A percentile compares a stretch with the other conserved stretches of the same genome.
phyloP scores from a whole-genome alignment of 2,329 filamentous ascomycete genomes.

The Paecilomyces sp. region DNA sequence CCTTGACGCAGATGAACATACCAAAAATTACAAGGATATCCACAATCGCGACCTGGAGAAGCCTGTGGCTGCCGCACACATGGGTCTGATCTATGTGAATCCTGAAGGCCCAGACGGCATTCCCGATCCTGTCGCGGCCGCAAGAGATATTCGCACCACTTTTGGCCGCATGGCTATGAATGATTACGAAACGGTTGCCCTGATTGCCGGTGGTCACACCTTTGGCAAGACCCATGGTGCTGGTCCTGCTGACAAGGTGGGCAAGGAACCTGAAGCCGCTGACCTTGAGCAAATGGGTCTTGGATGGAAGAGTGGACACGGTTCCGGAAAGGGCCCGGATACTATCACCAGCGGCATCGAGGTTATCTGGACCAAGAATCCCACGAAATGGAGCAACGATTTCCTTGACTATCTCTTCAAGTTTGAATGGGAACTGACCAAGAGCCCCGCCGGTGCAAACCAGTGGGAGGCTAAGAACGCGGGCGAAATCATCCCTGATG shows the following conservation, averaged over 20 bases:
- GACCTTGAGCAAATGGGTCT: slow-evolving; percentile 60
- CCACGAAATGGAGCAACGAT: slow-evolving; percentile 67
- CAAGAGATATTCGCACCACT: slow-evolving; percentile 64
- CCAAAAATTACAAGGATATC: slow-evolving; percentile 36
- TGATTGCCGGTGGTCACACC: slow-evolving; percentile 71
- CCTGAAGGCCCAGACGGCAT: slow-evolving; percentile 68
- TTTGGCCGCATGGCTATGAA: slow-evolving; percentile 79
- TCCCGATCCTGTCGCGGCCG: slow-evolving; percentile 63
- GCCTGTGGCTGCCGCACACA: slow-evolving; percentile 61
- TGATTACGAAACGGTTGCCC: slow-evolving; percentile 71
- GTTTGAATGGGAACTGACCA: slow-evolving; percentile 69
- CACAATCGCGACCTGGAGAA: slow-evolving; percentile 59
- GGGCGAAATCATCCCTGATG: slow-evolving; percentile 61
- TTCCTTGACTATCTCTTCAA: slow-evolving; percentile 72
- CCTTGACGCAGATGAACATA: slow-evolving; percentile 34
- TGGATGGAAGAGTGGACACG: slow-evolving; percentile 62
- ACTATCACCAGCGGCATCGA: slow-evolving; percentile 71
- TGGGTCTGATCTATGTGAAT: slow-evolving; percentile 78
- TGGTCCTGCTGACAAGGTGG: slow-evolving; percentile 56
- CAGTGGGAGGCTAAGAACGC: slow-evolving; percentile 69
- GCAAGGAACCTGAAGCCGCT: slow-evolving; percentile 60
- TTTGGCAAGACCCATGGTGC: slow-evolving; percentile 80
- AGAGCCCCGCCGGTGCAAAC: slow-evolving; percentile 68
- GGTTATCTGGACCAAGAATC: slow-evolving; percentile 71
- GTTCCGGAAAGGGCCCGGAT: slow-evolving; percentile 61